phyloP scores from a whole-genome alignment of 441 rosid genomes.

The Cnidoscolus chayamansa region DNA sequence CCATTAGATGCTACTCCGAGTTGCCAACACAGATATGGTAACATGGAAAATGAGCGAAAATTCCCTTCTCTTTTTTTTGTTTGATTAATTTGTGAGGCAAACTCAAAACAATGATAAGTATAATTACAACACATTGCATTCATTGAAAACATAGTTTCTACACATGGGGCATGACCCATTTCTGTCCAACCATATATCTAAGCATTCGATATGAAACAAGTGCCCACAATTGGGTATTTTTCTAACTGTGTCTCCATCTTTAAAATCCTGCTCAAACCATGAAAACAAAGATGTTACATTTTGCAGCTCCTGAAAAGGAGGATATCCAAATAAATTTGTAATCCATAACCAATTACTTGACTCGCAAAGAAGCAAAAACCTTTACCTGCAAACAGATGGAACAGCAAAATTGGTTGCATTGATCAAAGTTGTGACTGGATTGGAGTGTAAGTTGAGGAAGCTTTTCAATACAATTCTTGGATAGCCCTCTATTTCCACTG shows the following conservation, averaged over 20 bases:
- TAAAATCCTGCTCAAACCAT: conserved; percentile 44
- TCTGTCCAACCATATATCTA: conserved; percentile 62
- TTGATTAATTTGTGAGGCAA: no score
- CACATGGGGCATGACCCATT: conserved; percentile 73
- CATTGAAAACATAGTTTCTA: conserved; percentile 37
- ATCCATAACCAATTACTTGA: neutral
- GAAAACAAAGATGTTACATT: no score
- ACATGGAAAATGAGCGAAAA: no score
- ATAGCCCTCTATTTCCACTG: conserved; percentile 44
- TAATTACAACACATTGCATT: neutral
- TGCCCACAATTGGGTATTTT: conserved; percentile 60
- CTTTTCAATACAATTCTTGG: conserved; percentile 35
- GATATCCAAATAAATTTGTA: no score
- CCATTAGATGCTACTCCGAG: no score
- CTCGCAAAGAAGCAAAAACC: neutral
- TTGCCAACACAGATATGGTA: no score
- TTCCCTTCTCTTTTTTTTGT: no score
- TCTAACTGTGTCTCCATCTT: conserved; percentile 57
- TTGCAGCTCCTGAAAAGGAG: no score
- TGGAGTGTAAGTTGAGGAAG: conserved; percentile 38
- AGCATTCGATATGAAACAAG: conserved; percentile 53
- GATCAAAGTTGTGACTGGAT: conserved; percentile 16
- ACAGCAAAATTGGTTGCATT: conserved; percentile 33
- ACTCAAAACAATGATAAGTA: no score
- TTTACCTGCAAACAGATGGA: conserved; percentile 74